Evolutionary conservation across 192 early-diverging fungal species (phyloP), one percentile per base, ranked within the genome.

Genomic region (Fimicolochytrium jonesii): DNA sequence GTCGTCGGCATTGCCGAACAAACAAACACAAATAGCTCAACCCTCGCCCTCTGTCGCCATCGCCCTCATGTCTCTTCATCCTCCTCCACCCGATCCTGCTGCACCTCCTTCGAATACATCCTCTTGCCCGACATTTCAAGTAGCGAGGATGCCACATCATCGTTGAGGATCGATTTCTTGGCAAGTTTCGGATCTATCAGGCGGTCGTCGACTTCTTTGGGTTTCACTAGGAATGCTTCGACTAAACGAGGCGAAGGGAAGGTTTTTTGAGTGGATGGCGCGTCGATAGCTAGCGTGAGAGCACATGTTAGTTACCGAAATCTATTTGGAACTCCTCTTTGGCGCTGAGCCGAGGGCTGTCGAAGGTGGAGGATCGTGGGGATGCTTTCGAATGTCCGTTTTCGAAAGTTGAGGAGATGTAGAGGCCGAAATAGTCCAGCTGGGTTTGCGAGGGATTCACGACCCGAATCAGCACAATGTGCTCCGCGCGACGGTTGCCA

Each of bases 381-480:
- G 11, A 7, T 0, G 58, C 66, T 51, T 39, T 61, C 13, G 67
- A 69, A 28, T 61, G 51, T 1, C 67, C 67, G 1, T 4, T 26
- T 11, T 45, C 53, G 47, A 69, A 69, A 2, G 50, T 29, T 6
- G 39, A 32, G 0, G n/a, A 11, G 17, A 69, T 39, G 9, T n/a
- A 69, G 13, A 69, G 54, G 5, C 59, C 67, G 46, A 69, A 69
- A 18, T 69, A 69, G 18, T 61, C 42, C 2, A 69, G 32, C 52
- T 68, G 64, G n/a, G n/a, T n/a, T n/a, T n/a, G n/a, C n/a, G n/a
- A n/a, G n/a, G n/a, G 11, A 9, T 41, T 41, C 9, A 41, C 9
- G 37, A 41, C 37, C 9, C 9, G n/a, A 41, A 11, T n/a, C 9
- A 41, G 37, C 9, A 41, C 9, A 11, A n/a, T 41, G 37, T n/a